Conservation (phyloP, 2,329 filamentous ascomycete species). For the Colletotrichum nymphaeae region DNA sequence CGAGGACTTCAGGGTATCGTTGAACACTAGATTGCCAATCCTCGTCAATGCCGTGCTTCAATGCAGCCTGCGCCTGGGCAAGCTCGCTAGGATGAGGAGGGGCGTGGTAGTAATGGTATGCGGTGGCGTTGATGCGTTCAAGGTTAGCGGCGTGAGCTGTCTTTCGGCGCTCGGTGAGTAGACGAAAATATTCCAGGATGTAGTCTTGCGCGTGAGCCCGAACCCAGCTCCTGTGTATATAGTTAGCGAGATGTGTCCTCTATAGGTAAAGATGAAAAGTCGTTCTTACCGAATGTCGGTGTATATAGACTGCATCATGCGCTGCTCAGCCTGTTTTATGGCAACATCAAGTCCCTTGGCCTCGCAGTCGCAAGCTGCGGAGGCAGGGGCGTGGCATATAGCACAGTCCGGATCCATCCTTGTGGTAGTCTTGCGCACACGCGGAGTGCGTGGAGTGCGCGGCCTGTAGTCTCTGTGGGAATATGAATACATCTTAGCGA, state of each 20-base stretch:
- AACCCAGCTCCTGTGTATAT: slow-evolving; percentile 66
- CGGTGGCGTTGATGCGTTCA: slow-evolving; percentile 65
- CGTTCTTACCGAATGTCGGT: slow-evolving; percentile 69
- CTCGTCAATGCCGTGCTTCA: slow-evolving; percentile 81
- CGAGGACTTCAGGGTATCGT: slow-evolving; percentile 82
- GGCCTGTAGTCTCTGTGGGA: slow-evolving; percentile 51
- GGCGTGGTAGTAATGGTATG: slow-evolving; percentile 68
- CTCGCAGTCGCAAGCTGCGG: slow-evolving; percentile 72
- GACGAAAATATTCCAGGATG: slow-evolving; percentile 73
- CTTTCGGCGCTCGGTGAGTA: slow-evolving; percentile 71
- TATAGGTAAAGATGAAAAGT: background rate
- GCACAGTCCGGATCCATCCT: slow-evolving; percentile 79
- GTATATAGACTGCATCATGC: slow-evolving; percentile 73
- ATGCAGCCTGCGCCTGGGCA: slow-evolving; percentile 69
- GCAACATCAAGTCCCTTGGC: slow-evolving; percentile 72
- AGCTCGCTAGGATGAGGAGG: slow-evolving; percentile 72
- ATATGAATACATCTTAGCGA: slow-evolving; percentile 63
- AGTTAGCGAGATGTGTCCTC: slow-evolving; percentile 37
- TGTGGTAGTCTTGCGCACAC: slow-evolving; percentile 58
- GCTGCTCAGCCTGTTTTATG: slow-evolving; percentile 70
- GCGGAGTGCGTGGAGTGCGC: slow-evolving; percentile 34
- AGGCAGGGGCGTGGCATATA: slow-evolving; percentile 71
- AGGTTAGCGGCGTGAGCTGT: slow-evolving; percentile 65
- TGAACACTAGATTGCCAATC: slow-evolving; percentile 83
- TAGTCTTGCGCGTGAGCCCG: slow-evolving; percentile 74